Percentiles rank a stretch among this genome's conserved stretches.
Evolutionary conservation across 306 rosid genomes (phyloP).

Genomic region (peach (Prunus persica)): Prunus_persica_NCBIv2 NC_034012.1:7476001-7476500

Average conservation of each 20-base stretch:
- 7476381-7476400: neutral
- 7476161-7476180: neutral
- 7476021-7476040: slow-evolving; percentile 3
- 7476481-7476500: neutral
- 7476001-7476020: neutral
- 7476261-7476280: neutral
- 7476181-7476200: slow-evolving; percentile 7
- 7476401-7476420: neutral
- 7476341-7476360: neutral
- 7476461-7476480: neutral
- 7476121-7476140: neutral
- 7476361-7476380: neutral
- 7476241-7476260: neutral
- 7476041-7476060: slow-evolving; percentile 2
- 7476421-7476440: neutral
- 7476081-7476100: slow-evolving; percentile 12
- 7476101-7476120: slow-evolving; percentile 9
- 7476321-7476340: neutral
- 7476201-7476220: slow-evolving; percentile 21
- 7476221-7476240: neutral
- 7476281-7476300: neutral
- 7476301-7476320: neutral
- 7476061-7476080: neutral
- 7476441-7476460: neutral
- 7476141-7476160: neutral